Evolutionary conservation across 495 filamentous ascomycete species (phyloP), one percentile per base, ranked within the genome.

Genomic region (Penicillium robsamsonii): DNA sequence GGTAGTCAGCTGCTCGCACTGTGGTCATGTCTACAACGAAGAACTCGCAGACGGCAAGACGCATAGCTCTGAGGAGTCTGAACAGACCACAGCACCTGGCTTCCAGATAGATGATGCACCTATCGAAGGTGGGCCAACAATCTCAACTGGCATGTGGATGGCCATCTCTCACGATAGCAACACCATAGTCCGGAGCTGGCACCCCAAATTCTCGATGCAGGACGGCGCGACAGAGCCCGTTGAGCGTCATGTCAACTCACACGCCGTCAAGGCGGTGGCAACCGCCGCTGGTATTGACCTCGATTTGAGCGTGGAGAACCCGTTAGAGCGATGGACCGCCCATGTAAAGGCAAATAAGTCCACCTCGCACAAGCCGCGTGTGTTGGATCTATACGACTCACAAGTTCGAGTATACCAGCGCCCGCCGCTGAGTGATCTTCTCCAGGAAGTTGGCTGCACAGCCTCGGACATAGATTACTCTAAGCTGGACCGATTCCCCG

Each of bases 1-100:
- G 1, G 77, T 98, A 18, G 78, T 95, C 56, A 87, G 75, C 58
- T 98, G 94, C 66, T 76, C 71, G 13, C 68, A 65, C 35, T 98
- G 94, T 69, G 76, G 79, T 37, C 92, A 91, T 63, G 80, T 87
- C 20, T 86, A 89, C 46, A 98, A 97, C 58, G 89, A 95, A 60
- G 94, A 97, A 68, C 75, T 95, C 13, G 89, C 85, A 24, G 71
- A 78, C 52, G 75, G 76, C 0, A 72, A 70, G 55, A 51, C 65
- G 8, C 66, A 71, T 50, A 58, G 13, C 12, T 44, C 44, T 25
- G 38, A 58, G 11, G 63, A 69, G 18, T 30, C 56, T 0, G 20
- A 41, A 20, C 45, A 55, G 24, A 50, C 8, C 27, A 47, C 64
- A 6, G 18, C 60, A n/a, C 56, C 57, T n/a, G 68, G 63, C 35